Conservation (phyloP, 768 basidiomycete genomes). For the Cantharellus cinnabarinus region DNA sequence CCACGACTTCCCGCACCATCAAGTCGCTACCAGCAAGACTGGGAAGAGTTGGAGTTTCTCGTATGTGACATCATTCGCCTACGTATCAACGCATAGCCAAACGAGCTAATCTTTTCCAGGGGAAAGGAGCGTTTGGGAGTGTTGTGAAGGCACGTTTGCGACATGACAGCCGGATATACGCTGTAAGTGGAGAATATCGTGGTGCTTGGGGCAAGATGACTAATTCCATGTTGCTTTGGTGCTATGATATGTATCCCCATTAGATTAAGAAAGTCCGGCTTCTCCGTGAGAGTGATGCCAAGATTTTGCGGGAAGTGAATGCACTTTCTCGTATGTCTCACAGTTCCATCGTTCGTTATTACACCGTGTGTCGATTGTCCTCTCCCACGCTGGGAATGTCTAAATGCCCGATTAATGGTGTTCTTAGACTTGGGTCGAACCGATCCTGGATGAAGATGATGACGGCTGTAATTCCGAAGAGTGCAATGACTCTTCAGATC, state of each 20-base stretch:
- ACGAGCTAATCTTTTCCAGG: conserved; percentile 18
- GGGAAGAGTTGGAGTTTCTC: conserved; percentile 77
- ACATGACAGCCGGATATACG: conserved; percentile 70
- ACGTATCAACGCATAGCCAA: conserved; percentile 1
- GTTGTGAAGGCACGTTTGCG: conserved; percentile 86
- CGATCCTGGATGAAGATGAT: conserved; percentile 15
- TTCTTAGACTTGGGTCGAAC: conserved; percentile 55
- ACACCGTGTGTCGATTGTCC: conserved; percentile 22
- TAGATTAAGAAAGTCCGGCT: conserved; percentile 79
- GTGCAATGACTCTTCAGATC: neutral
- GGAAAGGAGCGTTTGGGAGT: conserved; percentile 78
- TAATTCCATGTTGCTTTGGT: neutral
- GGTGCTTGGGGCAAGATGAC: neutral
- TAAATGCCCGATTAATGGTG: neutral
- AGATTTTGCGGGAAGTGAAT: conserved; percentile 81
- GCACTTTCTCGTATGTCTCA: conserved; percentile 75
- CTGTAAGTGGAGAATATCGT: conserved; percentile 26
- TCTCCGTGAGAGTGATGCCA: conserved; percentile 59
- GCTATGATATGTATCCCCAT: neutral
- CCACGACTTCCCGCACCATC: conserved; percentile 22
- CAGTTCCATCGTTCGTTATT: conserved; percentile 80
- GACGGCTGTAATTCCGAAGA: neutral
- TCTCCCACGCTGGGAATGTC: neutral
- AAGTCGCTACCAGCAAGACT: conserved; percentile 83
- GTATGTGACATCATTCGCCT: conserved; percentile 18